Base-by-base conservation (phyloP, 1,139 yeast species). In the Saccharomyces uvarum region DNA sequence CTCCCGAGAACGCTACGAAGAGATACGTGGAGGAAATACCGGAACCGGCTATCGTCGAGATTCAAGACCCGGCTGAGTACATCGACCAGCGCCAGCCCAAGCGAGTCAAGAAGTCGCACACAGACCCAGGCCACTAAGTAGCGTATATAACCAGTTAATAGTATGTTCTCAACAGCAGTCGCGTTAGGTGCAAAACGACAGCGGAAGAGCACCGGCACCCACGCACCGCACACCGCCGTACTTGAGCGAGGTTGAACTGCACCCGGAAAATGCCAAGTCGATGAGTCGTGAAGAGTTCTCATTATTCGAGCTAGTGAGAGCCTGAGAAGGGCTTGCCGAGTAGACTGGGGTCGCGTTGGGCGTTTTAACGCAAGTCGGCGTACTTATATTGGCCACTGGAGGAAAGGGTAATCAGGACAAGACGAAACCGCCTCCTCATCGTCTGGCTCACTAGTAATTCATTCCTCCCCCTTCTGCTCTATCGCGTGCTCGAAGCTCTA, bases 231-330 rank as follows among this genome's bases (percentile, higher is more conserved):
- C 32, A 26, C 48, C 31, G 48, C 29, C 48, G 48, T 21, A 28
- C 48, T 13, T 28, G 32, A 47, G 32, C 29, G 31, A 21, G 48
- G 48, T 47, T 24, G 46, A 56, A 56, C 53, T 56, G 59, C 59
- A 56, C 59, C 59, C 59, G 55, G 59, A 55, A 56, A 56, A 56
- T 47, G 52, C 49, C 51, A 33, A 47, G 48, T 51, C 46, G 51
- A 51, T 31, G 31, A 44, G 44, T 38, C 44, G 44, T 38, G 24
- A 38, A 38, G 44, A 47, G 48, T 47, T 47, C 48, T 28, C 48
- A 4, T 47, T 28, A 27, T 27, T 28, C 29, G 32, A 26, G 29
- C 32, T 28, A 47, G 19, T 28, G 32, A 9, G 21, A 47, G 48
- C 32, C 44, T 38, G 44, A 38, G 44, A 38, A 38, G 44, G 44